phyloP scores from a whole-genome alignment of 2,329 filamentous ascomycete species.

The Botrytis hyacinthi region DNA sequence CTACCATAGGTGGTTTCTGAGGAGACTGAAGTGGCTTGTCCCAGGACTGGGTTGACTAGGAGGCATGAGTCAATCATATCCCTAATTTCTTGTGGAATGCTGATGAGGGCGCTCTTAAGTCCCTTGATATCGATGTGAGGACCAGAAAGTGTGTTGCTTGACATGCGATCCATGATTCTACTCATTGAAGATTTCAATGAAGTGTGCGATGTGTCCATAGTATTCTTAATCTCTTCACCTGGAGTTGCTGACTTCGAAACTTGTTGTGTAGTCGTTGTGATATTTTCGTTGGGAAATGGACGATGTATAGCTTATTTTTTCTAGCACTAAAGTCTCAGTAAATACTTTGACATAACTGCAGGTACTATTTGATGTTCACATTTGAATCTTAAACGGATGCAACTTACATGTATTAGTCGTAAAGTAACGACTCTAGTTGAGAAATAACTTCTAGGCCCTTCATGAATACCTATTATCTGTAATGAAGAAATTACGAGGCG shows the following conservation, averaged over 20 bases:
- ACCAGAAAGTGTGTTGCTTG: neutral
- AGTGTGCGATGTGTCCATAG: neutral
- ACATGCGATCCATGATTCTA: neutral
- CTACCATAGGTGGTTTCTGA: neutral
- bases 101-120: neutral
- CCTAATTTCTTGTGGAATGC: neutral
- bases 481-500: neutral
- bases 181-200: neutral
- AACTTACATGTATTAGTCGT: neutral
- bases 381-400: neutral
- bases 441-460: neutral
- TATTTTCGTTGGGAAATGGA: neutral
- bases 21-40: neutral
- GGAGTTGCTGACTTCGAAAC: neutral
- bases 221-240: neutral
- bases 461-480: neutral
- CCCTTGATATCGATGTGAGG: neutral
- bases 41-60: neutral
- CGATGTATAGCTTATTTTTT: neutral
- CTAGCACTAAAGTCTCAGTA: neutral
- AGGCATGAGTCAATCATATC: neutral
- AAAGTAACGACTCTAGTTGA: neutral
- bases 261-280: neutral
- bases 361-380: neutral
- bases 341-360: neutral